Conservation (phyloP, 1,284 basidiomycete species). For the Melampsora larici-populina region DNA sequence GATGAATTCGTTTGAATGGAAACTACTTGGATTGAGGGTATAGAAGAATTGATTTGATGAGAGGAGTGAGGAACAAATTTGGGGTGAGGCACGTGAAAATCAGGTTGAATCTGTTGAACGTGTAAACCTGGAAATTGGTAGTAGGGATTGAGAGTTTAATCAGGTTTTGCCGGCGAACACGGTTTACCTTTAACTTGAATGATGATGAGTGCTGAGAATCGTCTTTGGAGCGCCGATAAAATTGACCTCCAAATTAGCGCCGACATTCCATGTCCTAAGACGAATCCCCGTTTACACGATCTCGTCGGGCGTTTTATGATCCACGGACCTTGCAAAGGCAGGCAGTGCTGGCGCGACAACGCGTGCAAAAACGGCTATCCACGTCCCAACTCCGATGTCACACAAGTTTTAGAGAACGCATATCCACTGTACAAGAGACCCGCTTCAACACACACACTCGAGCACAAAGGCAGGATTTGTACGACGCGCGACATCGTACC, state of each 20-base stretch:
- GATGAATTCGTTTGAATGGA: too few species aligned
- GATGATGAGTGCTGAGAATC: too few species aligned
- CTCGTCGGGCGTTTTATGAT: slow-evolving; percentile 56
- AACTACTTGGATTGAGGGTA: too few species aligned
- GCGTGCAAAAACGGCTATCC: slow-evolving; percentile 55
- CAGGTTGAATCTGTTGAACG: too few species aligned
- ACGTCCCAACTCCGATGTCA: slow-evolving; percentile 54
- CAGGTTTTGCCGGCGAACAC: too few species aligned
- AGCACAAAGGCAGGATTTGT: neutral
- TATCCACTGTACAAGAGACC: slow-evolving; percentile 53
- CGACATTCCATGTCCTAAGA: slow-evolving; percentile 55
- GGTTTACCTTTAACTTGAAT: too few species aligned
- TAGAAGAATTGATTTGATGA: too few species aligned
- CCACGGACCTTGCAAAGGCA: slow-evolving; percentile 58
- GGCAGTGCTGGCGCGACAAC: slow-evolving; percentile 3
- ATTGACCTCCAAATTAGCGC: slow-evolving; percentile 57
- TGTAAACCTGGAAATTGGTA: too few species aligned
- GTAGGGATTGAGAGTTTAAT: too few species aligned
- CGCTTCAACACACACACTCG: too few species aligned
- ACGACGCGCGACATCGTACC: slow-evolving; percentile 54
- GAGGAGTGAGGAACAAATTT: too few species aligned
- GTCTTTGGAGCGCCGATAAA: slow-evolving; percentile 48
- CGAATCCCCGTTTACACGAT: slow-evolving; percentile 55
- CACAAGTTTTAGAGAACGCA: slow-evolving; percentile 54
- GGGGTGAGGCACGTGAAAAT: too few species aligned